Percentiles rank a stretch among this genome's conserved stretches.
These are phyloP conservation scores for Albophoma yamanashiensis DNA, from an alignment of 2,329 filamentous ascomycete species.

Conservation along the genomic window DNA sequence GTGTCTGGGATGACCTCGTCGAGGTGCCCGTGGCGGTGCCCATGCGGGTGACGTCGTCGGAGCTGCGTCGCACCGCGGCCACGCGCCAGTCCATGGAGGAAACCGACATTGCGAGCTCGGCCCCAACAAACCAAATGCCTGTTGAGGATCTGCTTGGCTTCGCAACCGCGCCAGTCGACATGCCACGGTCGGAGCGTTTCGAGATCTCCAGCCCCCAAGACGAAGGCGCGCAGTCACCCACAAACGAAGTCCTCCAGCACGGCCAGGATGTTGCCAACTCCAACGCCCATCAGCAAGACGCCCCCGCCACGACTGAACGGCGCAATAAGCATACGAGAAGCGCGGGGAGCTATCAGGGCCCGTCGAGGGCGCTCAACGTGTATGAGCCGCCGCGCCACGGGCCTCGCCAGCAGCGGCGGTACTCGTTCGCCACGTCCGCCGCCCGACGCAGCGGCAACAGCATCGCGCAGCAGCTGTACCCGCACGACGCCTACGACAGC, in stretches of 20 bases:
- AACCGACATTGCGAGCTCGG: conserved; percentile 65
- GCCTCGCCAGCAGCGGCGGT: conserved; percentile 36
- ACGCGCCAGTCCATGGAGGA: conserved; percentile 52
- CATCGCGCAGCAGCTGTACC: conserved; percentile 42
- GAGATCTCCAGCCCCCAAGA: conserved; percentile 45
- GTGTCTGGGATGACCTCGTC: conserved; percentile 96
- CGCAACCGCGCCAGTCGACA: conserved; percentile 48
- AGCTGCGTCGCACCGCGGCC: conserved; percentile 59
- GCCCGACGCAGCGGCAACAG: conserved; percentile 36
- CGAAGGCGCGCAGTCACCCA: conserved; percentile 27
- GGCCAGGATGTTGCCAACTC: conserved; percentile 9
- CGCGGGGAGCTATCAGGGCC: conserved; percentile 29
- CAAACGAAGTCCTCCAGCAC: conserved; percentile 16
- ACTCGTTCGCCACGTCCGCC: conserved; percentile 40
- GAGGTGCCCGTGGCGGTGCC: conserved; percentile 92
- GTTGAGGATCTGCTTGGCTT: conserved; percentile 62
- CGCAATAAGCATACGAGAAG: not conserved
- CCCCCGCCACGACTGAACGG: not conserved
- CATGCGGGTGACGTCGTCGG: conserved; percentile 73
- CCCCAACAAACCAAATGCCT: conserved; percentile 18
- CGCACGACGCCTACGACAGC: conserved; percentile 51
- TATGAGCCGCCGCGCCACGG: conserved; percentile 34
- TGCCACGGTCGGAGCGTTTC: conserved; percentile 68
- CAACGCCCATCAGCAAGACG: conserved; percentile 4
- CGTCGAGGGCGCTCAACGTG: conserved; percentile 28